Evolutionary conservation across 225 moss, liverwort and hornwort genomes (phyloP), one percentile per base, ranked within the genome.

Genomic region (Takakia lepidozioides): DNA sequence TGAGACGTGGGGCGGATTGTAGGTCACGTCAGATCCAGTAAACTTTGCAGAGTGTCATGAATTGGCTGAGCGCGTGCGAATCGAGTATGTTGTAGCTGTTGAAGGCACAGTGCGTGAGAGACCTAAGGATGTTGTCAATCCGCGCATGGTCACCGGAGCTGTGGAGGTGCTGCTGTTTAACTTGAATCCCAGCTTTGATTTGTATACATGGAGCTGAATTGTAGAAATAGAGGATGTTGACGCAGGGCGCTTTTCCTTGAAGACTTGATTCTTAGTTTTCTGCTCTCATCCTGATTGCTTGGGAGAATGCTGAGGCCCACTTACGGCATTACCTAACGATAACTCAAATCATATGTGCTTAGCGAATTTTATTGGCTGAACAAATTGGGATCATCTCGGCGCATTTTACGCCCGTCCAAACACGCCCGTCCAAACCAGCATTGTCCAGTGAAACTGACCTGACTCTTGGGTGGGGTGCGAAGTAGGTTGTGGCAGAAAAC

Each of bases 71-170:
- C 87, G 80, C 38, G 75, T 81, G 53, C 84, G 87, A 16, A 68
- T 98, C 24, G 98, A 98, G 70, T 98, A 91, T 46, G 98, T 98
- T 8, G 75, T 91, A 57, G 83, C 78, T 10, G 81, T 98, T 34
- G 91, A 98, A 63, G 91, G 91, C 10, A 79, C 65, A 50, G 76
- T 98, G 55, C 81, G 81, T 5, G 73, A 70, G 27, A 79, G 98
- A 32, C 98, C 98, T 10, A 81, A 76, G 58, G 98, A 85, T 46
- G 91, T 87, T 49, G 65, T 83, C 35, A 98, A 98, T 62, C 29
- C 65, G 51, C 91, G 82, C 29, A 98, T 98, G 98, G 62, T 76
- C 21, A 98, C 98, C 7, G 98, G 98, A 16, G 51, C 78, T 51
- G 74, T 98, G 21, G 98, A 98, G 95, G 87, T 90, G 58, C 25